Percentiles rank a stretch among this genome's conserved stretches.
Conservation (phyloP, 2,329 filamentous ascomycete genomes). For the Tolypocladium pustulatum region DNA sequence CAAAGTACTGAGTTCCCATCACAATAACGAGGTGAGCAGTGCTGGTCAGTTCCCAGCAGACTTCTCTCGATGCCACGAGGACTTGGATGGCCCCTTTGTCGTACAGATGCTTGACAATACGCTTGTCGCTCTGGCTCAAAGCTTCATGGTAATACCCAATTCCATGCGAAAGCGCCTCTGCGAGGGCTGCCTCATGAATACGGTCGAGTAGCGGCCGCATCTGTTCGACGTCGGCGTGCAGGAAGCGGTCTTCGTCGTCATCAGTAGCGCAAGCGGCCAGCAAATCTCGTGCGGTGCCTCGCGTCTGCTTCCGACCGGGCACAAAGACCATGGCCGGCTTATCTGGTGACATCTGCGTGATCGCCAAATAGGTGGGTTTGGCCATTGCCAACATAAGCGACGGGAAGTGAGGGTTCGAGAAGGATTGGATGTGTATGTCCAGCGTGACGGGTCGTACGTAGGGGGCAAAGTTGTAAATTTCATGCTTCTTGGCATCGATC, state of each 20-base stretch:
- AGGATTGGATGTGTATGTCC: slow-evolving; percentile 91
- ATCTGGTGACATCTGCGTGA: slow-evolving; percentile 77
- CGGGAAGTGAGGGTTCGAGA: slow-evolving; percentile 91
- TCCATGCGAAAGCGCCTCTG: slow-evolving; percentile 83
- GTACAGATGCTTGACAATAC: slow-evolving; percentile 88
- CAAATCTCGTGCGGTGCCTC: slow-evolving; percentile 76
- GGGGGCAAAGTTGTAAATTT: slow-evolving; percentile 97
- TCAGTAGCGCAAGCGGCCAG: slow-evolving; percentile 80
- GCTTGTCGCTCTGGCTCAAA: slow-evolving; percentile 76
- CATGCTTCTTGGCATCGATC: slow-evolving; percentile 96
- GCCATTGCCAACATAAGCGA: slow-evolving; percentile 99
- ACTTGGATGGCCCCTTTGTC: slow-evolving; percentile 83
- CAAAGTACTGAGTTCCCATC: slow-evolving; percentile 97
- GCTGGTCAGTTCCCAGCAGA: slow-evolving; percentile 89
- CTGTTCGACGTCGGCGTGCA: slow-evolving; percentile 75
- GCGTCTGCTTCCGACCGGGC: slow-evolving; percentile 84
- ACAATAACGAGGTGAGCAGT: slow-evolving; percentile 86
- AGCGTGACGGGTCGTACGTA: slow-evolving; percentile 80
- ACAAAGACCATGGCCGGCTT: slow-evolving; percentile 91
- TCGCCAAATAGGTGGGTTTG: slow-evolving; percentile 81
- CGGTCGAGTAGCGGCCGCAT: slow-evolving; percentile 72
- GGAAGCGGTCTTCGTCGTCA: slow-evolving; percentile 86
- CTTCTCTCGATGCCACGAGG: slow-evolving; percentile 65
- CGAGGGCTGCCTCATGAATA: slow-evolving; percentile 76
- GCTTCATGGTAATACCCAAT: slow-evolving; percentile 98